Evolutionary conservation across 371 early-diverging fungal species (phyloP), one percentile per base, ranked within the genome.

Genomic region (Antonospora locustae): DNA sequence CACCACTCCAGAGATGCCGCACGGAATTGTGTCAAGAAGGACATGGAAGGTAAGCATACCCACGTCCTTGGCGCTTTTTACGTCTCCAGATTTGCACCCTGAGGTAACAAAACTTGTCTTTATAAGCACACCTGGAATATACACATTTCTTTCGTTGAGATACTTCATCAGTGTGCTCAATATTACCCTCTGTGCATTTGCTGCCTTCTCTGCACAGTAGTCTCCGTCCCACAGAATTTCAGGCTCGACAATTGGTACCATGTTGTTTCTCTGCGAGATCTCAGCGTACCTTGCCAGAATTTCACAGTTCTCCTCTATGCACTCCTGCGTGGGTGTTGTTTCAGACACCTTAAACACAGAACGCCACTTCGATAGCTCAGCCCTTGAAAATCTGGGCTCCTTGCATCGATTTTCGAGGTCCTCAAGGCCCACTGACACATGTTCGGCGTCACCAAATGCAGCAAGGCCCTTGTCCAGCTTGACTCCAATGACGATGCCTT

Each of bases 161-260:
- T 73, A 55, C 63, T 79, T 72, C 59, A 79, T 73, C 43, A 79
- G 69, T 50, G 69, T 66, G 50, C 75, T 74, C 28, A 81, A 66
- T 20, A 81, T 79, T 24, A 64, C 50, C 37, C 71, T 69, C 36
- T 77, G 72, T 4, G 73, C 75, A 23, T 59, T 58, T 19, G 75
- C 64, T 39, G 79, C 74, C 25, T 67, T 56, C 47, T 77, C 77
- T 16, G 78, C 59, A 40, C 73, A 69, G 71, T 80, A 78, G 49
- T 71, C 65, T 40, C 82, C 82, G 53, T 79, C 79, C 76, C 79
- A 79, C 24, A 79, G 70, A 25, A 81, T 77, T 63, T 81, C 82
- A 38, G 82, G 82, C 65, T 81, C 82, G 28, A 81, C 79, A 45
- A 81, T 80, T 19, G 82, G 82, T 27, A 79, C 79, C 38, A 80